Percentiles rank a stretch among this genome's conserved stretches.
These are phyloP conservation scores for Colletotrichum sublineola DNA, from an alignment of 2,329 filamentous ascomycete species.

Conservation along the genomic window DNA sequence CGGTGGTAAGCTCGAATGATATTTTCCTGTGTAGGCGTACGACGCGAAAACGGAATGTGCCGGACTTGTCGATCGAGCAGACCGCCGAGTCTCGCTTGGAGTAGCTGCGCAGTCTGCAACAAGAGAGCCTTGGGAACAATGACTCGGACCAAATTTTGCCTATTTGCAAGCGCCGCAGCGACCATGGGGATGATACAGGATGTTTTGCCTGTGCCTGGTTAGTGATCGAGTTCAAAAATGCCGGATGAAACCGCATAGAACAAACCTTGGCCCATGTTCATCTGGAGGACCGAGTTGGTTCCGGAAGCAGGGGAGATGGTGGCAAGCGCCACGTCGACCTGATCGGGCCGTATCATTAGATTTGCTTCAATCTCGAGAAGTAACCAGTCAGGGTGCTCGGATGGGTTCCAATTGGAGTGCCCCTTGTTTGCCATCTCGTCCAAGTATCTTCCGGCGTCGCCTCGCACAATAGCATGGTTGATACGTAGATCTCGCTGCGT, in stretches of 20 bases:
- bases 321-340: slow-evolving; percentile 72
- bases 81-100: slow-evolving; percentile 68
- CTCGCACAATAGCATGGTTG: slow-evolving; percentile 46
- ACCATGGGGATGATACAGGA: slow-evolving; percentile 69
- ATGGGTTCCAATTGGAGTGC: slow-evolving; percentile 70
- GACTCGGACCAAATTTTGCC: slow-evolving; percentile 62
- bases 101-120: slow-evolving; percentile 68
- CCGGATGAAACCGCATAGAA: not conserved
- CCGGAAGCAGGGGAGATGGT: slow-evolving; percentile 68
- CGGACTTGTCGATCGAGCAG: slow-evolving; percentile 65
- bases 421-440: slow-evolving; percentile 63
- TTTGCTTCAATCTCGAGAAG: slow-evolving; percentile 76
- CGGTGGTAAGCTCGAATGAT: slow-evolving; percentile 55
- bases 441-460: slow-evolving; percentile 47
- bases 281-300: slow-evolving; percentile 71
- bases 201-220: slow-evolving; percentile 63
- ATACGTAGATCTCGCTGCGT: slow-evolving; percentile 62
- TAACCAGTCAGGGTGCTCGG: slow-evolving; percentile 71
- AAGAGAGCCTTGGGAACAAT: slow-evolving; percentile 69
- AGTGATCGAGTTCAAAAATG: not conserved
- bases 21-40: slow-evolving; percentile 52
- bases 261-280: slow-evolving; percentile 75
- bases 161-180: slow-evolving; percentile 59
- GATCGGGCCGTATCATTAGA: slow-evolving; percentile 71
- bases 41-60: slow-evolving; percentile 71